phyloP scores from a whole-genome alignment of 2,329 filamentous ascomycete genomes.

The Sclerotinia minor region DNA sequence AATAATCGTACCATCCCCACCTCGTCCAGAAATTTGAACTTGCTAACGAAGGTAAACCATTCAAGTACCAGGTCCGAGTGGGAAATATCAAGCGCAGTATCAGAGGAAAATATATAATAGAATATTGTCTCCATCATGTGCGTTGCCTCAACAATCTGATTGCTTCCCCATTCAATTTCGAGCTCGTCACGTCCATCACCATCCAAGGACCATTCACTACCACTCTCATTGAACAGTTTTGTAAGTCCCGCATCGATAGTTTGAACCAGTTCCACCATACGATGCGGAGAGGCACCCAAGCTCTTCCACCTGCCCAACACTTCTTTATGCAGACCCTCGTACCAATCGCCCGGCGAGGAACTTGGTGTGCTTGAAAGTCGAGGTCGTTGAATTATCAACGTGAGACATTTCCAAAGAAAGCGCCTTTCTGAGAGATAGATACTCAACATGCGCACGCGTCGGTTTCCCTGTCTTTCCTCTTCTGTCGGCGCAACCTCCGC shows the following conservation, averaged over 20 bases:
- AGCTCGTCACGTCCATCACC: conserved; percentile 53
- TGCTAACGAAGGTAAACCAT: conserved; percentile 71
- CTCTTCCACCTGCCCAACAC: conserved; percentile 19
- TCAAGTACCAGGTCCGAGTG: conserved; percentile 59
- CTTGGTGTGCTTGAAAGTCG: background rate
- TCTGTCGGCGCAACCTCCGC: conserved; percentile 51
- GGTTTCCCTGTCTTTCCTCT: conserved; percentile 63
- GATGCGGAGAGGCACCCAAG: conserved; percentile 23
- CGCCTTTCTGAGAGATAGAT: conserved; percentile 72
- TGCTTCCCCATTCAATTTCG: conserved; percentile 60
- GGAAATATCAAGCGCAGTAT: conserved; percentile 49
- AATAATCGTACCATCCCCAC: conserved; percentile 52
- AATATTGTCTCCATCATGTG: conserved; percentile 75
- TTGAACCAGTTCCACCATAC: conserved; percentile 47
- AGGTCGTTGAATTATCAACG: conserved; percentile 19
- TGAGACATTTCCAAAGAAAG: conserved; percentile 61
- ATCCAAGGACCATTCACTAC: conserved; percentile 49
- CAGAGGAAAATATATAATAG: conserved; percentile 62
- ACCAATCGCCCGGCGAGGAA: conserved; percentile 9
- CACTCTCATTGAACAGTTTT: conserved; percentile 40
- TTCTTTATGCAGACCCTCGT: conserved; percentile 4
- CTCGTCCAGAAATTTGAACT: conserved; percentile 67
- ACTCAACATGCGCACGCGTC: conserved; percentile 66
- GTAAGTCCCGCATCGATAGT: conserved; percentile 51
- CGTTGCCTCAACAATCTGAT: conserved; percentile 67